Percentiles rank a stretch among this genome's conserved stretches.
Evolutionary conservation across 2,329 filamentous ascomycete species (phyloP).

Genomic region (Pseudogymnoascus sp.): DNA sequence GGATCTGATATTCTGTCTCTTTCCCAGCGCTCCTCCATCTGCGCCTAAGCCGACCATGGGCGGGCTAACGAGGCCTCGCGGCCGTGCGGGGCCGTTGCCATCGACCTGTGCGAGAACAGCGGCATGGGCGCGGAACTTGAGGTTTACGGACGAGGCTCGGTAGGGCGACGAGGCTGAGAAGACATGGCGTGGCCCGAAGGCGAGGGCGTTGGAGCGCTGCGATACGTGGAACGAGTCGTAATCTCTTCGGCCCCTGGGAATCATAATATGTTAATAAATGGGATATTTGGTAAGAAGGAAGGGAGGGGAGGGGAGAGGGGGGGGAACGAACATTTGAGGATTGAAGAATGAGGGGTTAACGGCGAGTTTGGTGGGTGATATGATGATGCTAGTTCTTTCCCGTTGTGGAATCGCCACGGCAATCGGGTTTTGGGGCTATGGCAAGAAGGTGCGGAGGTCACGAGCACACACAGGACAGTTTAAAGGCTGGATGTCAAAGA

Average conservation of each 20-base stretch:
- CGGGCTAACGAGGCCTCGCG: constrained; percentile 6
- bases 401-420: neutral
- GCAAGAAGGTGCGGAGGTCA: neutral
- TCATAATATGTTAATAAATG: neutral
- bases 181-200: constrained; percentile 15
- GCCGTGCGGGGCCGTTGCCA: constrained; percentile 12
- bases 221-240: constrained; percentile 13
- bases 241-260: constrained; percentile 12
- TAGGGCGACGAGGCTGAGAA: constrained; percentile 11
- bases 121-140: constrained; percentile 7
- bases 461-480: constrained; percentile 1
- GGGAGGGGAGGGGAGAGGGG: neutral
- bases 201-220: constrained; percentile 17
- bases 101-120: constrained; percentile 13
- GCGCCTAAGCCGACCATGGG: neutral
- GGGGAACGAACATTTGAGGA: neutral
- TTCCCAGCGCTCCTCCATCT: neutral
- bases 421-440: neutral
- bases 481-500: neutral
- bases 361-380: neutral
- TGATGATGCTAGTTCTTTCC: neutral
- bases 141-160: constrained; percentile 2
- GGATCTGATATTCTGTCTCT: constrained; percentile 12
- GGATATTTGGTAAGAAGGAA: neutral
- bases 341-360: neutral